Evolutionary conservation across 176 grass and related monocot genomes (phyloP), one percentile per base, ranked within the genome.

Genomic region (Zoysia japonica): DNA sequence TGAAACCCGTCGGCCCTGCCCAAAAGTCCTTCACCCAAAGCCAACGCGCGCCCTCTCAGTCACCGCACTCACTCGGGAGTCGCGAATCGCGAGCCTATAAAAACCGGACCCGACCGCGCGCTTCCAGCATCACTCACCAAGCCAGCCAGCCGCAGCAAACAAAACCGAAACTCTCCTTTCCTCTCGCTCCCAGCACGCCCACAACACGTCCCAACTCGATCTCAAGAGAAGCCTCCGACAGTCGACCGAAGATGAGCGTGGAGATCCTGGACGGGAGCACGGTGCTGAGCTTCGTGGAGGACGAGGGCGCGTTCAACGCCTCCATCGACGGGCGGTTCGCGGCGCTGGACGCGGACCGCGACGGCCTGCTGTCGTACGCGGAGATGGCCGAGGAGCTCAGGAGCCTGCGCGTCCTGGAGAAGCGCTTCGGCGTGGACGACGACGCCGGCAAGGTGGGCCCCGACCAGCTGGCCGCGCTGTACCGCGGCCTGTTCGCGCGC

Each of bases 351-450:
- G 63, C 76, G 1, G 61, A 87, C 84, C 72, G 51, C 45, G 80
- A 89, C 48, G 90, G 90, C 50, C 68, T 13, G 59, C 87, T 93
- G n/a, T 74, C 87, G n/a, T 87, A 89, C 78, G 46, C 84, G 1
- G 87, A 93, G 55, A 81, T 93, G 71, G 72, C 60, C 43, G 61
- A 63, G 7, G 87, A 93, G 84, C 79, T 93, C 28, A 93, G 79
- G 90, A 79, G 72, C 82, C 84, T 89, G 16, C 45, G 87, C 1
- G 71, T 93, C 7, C 80, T 81, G 2, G 78, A 89, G 77, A 82
- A 68, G n/a, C 84, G 84, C 75, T 85, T 89, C n/a, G 91, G 84
- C 43, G 81, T 85, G 50, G 87, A 93, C 62, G 90, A 92, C 59
- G 90, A 78, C 0, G 61, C 65, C 1, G 59, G 59, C 3, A 51